Percentiles rank a stretch among this genome's conserved stretches.
Conservation (phyloP, 2,329 filamentous ascomycete genomes). For the Chaetoscypha palmicola region DNA sequence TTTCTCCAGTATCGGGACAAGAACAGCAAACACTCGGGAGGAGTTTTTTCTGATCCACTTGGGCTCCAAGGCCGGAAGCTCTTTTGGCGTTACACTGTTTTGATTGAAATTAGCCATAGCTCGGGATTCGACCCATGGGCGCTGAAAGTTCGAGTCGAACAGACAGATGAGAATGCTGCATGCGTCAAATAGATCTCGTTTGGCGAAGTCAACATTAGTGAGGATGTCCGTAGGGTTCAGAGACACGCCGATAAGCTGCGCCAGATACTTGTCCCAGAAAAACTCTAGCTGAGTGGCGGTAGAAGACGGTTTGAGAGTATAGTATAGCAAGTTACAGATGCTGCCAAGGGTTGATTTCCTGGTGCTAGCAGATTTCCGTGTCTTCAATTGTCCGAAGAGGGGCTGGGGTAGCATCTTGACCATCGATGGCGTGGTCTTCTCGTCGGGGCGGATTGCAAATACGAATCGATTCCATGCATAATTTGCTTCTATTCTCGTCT, state of each 20-base stretch:
- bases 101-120: conserved; percentile 50
- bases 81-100: conserved; percentile 43
- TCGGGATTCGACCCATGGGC: conserved; percentile 69
- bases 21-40: conserved; percentile 54
- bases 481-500: conserved; percentile 69
- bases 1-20: conserved; percentile 52
- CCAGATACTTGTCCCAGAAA: conserved; percentile 73
- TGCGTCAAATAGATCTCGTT: conserved; percentile 50
- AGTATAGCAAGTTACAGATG: conserved; percentile 77
- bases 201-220: conserved; percentile 32
- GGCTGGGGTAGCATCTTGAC: conserved; percentile 62
- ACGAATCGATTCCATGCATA: conserved; percentile 81
- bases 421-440: conserved; percentile 46
- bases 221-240: conserved; percentile 35
- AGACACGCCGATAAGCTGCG: conserved; percentile 53
- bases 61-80: conserved; percentile 75
- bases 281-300: conserved; percentile 59
- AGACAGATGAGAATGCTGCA: conserved; percentile 68
- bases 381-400: conserved; percentile 60
- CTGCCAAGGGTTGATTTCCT: conserved; percentile 54
- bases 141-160: conserved; percentile 47
- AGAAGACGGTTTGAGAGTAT: conserved; percentile 66
- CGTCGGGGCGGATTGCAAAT: conserved; percentile 62
- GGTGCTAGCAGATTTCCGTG: conserved; percentile 47
- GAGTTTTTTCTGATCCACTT: conserved; percentile 80